These are phyloP conservation scores for Populus deltoides DNA, from an alignment of 345 rosid genomes.

Conservation along the genomic window DNA sequence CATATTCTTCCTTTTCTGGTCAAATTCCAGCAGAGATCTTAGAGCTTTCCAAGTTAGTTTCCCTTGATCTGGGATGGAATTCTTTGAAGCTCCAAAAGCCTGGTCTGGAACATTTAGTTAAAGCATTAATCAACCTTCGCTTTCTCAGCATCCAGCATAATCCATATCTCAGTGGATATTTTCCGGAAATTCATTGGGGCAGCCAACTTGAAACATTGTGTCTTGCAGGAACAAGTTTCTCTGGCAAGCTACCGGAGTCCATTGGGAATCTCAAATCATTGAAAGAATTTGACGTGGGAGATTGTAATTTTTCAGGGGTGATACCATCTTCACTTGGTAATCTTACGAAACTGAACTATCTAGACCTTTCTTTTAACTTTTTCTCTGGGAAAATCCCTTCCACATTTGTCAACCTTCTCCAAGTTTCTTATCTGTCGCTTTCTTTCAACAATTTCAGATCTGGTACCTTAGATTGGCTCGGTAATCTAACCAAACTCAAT, in stretches of 20 bases:
- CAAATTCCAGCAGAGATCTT: neutral
- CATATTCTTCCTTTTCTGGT: neutral
- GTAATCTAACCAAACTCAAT: neutral
- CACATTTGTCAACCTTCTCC: constrained; percentile 10
- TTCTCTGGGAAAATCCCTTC: constrained; percentile 11
- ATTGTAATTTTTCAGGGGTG: constrained; percentile 9
- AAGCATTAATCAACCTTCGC: too few species aligned
- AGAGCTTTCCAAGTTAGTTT: too few species aligned
- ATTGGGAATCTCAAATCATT: neutral
- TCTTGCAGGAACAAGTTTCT: constrained; percentile 6
- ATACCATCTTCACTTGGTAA: constrained; percentile 9
- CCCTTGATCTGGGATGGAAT: too few species aligned
- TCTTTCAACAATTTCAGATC: neutral
- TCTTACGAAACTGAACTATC: constrained; percentile 4
- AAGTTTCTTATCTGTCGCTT: neutral
- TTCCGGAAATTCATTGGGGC: constrained; percentile 6
- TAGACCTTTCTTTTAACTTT: constrained; percentile 15
- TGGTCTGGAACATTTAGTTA: too few species aligned
- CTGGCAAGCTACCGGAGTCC: neutral
- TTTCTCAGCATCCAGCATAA: too few species aligned
- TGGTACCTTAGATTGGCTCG: neutral
- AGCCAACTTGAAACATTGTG: neutral
- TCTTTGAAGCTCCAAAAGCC: too few species aligned
- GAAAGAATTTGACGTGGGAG: neutral
- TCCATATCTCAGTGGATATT: neutral